phyloP scores from a whole-genome alignment of 2,329 filamentous ascomycete species.

The Chaetomiaceae sp. region DNA sequence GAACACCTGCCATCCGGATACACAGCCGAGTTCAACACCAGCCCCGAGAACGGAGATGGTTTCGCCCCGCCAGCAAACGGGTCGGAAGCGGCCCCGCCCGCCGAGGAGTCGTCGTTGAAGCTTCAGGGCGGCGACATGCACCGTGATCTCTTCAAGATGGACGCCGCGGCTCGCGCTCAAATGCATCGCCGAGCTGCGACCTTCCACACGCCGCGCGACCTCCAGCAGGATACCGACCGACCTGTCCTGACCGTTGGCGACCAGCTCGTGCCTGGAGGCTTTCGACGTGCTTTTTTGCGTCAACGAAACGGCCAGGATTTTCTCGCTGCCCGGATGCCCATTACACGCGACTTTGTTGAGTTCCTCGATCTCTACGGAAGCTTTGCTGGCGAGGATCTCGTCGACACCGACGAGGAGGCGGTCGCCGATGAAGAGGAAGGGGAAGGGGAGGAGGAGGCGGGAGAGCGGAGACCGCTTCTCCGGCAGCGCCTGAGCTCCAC shows the following conservation, averaged over 20 bases:
- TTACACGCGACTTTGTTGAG: conserved; percentile 66
- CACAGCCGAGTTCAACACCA: conserved; percentile 28
- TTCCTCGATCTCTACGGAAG: conserved; percentile 70
- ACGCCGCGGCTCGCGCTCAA: conserved; percentile 48
- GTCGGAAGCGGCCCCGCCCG: conserved; percentile 4
- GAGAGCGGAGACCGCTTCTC: conserved; percentile 58
- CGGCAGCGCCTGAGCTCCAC: conserved; percentile 45
- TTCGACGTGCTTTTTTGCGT: conserved; percentile 42
- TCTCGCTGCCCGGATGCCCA: conserved; percentile 43
- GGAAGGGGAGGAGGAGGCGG: conserved; percentile 27
- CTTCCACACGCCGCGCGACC: conserved; percentile 50
- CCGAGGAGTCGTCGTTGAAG: conserved; percentile 58
- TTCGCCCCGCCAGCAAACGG: conserved; percentile 1
- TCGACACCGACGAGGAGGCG: conserved; percentile 54
- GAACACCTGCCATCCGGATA: conserved; percentile 32
- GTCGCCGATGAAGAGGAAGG: conserved; percentile 42
- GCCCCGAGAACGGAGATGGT: conserved; percentile 1
- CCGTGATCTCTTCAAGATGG: conserved; percentile 69
- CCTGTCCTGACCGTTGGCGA: conserved; percentile 29
- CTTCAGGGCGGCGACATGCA: conserved; percentile 74
- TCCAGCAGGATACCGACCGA: conserved; percentile 17
- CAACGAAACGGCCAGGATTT: conserved; percentile 30
- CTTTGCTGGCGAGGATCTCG: conserved; percentile 68
- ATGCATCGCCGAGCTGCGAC: conserved; percentile 53
- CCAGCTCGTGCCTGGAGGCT: conserved; percentile 41